Base-by-base conservation (phyloP, 2,329 filamentous ascomycete species). In the Gliomastix tumulicola region DNA sequence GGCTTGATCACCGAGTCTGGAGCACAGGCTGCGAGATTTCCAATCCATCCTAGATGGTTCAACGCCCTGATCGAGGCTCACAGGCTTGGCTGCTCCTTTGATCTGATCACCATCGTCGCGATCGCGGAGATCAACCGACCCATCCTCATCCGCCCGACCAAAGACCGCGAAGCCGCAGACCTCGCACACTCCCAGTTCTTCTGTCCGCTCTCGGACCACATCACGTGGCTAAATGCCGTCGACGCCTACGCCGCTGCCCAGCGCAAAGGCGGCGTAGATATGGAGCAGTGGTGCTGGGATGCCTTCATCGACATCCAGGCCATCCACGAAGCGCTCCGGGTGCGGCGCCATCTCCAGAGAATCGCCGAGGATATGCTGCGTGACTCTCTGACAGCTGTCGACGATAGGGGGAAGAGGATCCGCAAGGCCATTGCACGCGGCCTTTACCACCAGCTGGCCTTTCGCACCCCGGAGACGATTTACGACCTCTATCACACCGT, bases 41-140 rank as follows among this genome's bases (percentile, higher is more conserved):
- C 42, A 21, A 13, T 44, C n/a, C 32, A 39, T 13, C 37, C 39
- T 15, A 39, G 36, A 17, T 42, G 37, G 42, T 40, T 37, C 30
- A 33, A 34, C 15, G 39, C 42, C 27, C 32, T 42, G 16, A 25
- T 39, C 22, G 22, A 12, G 5, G 40, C 32, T 8, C 12, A 19
- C 6, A 28, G 38, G 25, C 19, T 37, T 21, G 37, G 40, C 12
- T 44, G 42, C 27, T 11, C 32, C 21, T 17, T 38, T 20, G 33
- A 40, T 13, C 40, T 44, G 9, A 15, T 40, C 15, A 35, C 38
- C 20, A 40, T 44, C 17, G 42, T 40, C 5, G 6, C 34, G 9
- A 28, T 44, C 7, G 36, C 34, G 12, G 42, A 30, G 35, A 21
- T 35, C 5, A 35, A 39, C 20, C 30, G 19, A 19, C 23, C 40